These are phyloP conservation scores for Zalerion maritima DNA, from an alignment of 495 filamentous ascomycete species.

Conservation along the genomic window DNA sequence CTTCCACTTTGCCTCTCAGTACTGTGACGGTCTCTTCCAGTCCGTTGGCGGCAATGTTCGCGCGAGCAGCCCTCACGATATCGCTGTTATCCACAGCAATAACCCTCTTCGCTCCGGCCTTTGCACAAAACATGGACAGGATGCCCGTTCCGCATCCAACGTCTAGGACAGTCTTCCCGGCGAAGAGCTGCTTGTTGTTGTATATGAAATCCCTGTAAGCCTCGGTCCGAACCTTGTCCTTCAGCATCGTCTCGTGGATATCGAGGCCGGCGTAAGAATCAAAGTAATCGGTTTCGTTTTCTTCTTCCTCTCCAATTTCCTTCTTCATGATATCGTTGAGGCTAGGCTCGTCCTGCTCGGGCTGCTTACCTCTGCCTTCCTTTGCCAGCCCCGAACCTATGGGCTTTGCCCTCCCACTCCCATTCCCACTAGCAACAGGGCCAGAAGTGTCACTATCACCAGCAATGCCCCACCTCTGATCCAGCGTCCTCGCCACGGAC, in stretches of 20 bases:
- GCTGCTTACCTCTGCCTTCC: slow-evolving; percentile 15
- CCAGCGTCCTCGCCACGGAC: slow-evolving; percentile 55
- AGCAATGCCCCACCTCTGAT: slow-evolving; percentile 47
- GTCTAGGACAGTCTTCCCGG: slow-evolving; percentile 93
- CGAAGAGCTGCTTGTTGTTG: slow-evolving; percentile 90
- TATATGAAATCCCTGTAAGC: slow-evolving; percentile 97
- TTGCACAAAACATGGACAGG: slow-evolving; percentile 79
- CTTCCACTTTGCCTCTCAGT: slow-evolving; percentile 92
- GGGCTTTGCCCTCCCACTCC: slow-evolving; percentile 4
- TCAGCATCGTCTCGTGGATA: slow-evolving; percentile 88
- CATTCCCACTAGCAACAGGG: no score
- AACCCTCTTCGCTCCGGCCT: slow-evolving; percentile 84
- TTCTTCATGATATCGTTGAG: slow-evolving; percentile 12
- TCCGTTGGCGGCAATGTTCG: slow-evolving; percentile 79
- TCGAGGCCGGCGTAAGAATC: slow-evolving; percentile 63
- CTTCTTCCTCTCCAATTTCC: slow-evolving; percentile 15
- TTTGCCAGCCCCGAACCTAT: slow-evolving; percentile 8
- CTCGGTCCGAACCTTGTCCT: slow-evolving; percentile 88
- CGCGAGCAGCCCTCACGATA: slow-evolving; percentile 86
- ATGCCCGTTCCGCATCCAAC: slow-evolving; percentile 89
- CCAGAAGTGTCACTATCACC: slow-evolving; percentile 13
- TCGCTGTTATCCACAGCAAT: slow-evolving; percentile 95
- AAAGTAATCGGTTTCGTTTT: slow-evolving; percentile 54
- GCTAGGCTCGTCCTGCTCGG: slow-evolving; percentile 6
- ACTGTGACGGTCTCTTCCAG: slow-evolving; percentile 76